Percentiles rank a stretch among this genome's conserved stretches.
Conservation (phyloP, 75 land plant genomes). For the Picea sitchensis region DNA sequence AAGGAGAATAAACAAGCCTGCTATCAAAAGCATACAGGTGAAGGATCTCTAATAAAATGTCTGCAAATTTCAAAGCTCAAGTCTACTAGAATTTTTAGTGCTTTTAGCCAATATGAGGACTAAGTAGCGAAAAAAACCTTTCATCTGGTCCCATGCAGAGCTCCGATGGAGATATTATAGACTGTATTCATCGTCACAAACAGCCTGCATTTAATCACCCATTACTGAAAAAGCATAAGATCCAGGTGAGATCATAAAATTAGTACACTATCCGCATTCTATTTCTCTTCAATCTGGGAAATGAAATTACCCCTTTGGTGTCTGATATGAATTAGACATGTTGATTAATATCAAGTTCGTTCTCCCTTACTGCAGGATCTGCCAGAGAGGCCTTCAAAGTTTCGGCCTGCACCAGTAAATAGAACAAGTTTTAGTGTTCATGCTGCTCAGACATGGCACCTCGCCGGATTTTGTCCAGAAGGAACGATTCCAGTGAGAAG, state of each 20-base stretch:
- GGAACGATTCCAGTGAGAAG: conserved; percentile 88
- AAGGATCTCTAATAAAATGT: neutral
- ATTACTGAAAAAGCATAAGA: conserved; percentile 44
- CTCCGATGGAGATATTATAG: conserved; percentile 82
- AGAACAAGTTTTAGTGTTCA: conserved; percentile 4
- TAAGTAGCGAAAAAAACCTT: too few species aligned
- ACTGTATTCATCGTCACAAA: conserved; percentile 54
- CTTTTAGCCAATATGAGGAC: neutral
- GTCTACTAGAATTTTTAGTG: neutral
- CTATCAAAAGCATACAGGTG: conserved; percentile 74
- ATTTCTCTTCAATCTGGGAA: neutral
- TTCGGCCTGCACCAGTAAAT: neutral
- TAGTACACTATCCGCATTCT: too few species aligned
- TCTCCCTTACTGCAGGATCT: neutral
- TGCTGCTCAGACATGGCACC: conserved; percentile 64
- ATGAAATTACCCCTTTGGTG: neutral
- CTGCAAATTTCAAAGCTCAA: neutral
- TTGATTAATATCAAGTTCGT: neutral
- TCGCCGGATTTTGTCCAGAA: conserved; percentile 65
- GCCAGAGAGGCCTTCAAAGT: conserved; percentile 4
- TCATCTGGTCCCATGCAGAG: conserved; percentile 37
- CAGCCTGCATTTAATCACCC: conserved; percentile 98
- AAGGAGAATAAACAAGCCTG: conserved; percentile 68
- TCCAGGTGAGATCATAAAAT: conserved; percentile 22
- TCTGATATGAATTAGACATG: neutral